phyloP scores from a whole-genome alignment of 176 grass and related monocot species.

The Oryza meridionalis region DNA sequence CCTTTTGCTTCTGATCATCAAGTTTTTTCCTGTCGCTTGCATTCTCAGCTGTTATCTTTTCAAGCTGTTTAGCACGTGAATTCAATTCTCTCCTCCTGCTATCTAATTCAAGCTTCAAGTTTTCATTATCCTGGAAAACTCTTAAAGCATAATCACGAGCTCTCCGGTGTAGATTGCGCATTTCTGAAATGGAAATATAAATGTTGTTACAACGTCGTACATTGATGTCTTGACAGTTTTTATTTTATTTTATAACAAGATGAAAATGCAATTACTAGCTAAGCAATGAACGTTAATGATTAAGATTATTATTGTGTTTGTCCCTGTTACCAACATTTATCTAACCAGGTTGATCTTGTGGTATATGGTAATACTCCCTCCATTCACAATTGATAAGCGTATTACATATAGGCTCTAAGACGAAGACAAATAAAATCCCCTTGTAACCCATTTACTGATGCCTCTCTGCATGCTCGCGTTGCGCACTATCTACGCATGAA shows the following conservation, averaged over 20 bases:
- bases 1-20: constrained; percentile 74
- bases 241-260: constrained; percentile 1
- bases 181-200: constrained; percentile 58
- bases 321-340: background rate
- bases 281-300: background rate
- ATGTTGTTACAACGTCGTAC: constrained; percentile 1
- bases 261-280: background rate
- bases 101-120: constrained; percentile 75
- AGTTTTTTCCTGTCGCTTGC: constrained; percentile 70
- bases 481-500: too few species aligned
- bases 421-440: too few species aligned
- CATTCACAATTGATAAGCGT: too few species aligned
- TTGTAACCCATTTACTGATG: too few species aligned
- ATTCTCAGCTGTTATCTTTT: constrained; percentile 71
- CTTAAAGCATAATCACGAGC: constrained; percentile 63
- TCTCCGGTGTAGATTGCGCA: constrained; percentile 65
- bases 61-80: constrained; percentile 58
- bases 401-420: too few species aligned
- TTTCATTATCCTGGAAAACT: constrained; percentile 76
- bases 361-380: background rate
- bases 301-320: background rate
- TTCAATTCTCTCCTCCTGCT: constrained; percentile 70
- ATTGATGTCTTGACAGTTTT: constrained; percentile 6
- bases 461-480: too few species aligned
- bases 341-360: background rate